These are phyloP conservation scores for Leishmania mexicana DNA, from an alignment of 208 protist genomes.

Conservation along the genomic window DNA sequence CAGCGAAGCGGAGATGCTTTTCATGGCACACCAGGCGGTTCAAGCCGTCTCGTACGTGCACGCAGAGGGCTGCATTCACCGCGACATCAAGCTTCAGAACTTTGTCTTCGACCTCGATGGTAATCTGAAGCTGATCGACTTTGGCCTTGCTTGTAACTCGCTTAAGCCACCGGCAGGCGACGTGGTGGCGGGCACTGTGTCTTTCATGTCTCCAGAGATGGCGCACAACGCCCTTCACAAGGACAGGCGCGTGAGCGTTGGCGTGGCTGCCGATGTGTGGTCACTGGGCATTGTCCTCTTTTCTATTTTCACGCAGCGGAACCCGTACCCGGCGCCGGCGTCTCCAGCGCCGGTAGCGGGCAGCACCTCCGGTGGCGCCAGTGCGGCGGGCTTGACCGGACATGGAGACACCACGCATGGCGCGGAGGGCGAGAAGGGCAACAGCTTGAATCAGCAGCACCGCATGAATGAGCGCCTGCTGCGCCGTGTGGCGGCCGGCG, in stretches of 20 bases:
- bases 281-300: constrained; percentile 90
- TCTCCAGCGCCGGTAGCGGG: constrained; percentile 9
- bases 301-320: constrained; percentile 89
- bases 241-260: constrained; percentile 81
- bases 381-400: not conserved
- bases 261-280: constrained; percentile 84
- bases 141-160: constrained; percentile 80
- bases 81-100: constrained; percentile 93
- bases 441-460: constrained; percentile 28
- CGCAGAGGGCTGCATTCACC: constrained; percentile 85
- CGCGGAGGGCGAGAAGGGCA: not conserved
- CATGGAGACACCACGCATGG: not conserved
- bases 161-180: constrained; percentile 80
- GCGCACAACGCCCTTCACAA: constrained; percentile 88
- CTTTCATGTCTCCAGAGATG: constrained; percentile 95
- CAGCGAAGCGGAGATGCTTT: constrained; percentile 87
- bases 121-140: constrained; percentile 92
- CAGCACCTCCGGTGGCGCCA: not conserved
- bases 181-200: constrained; percentile 88
- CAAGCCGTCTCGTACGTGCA: constrained; percentile 92
- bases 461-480: constrained; percentile 65
- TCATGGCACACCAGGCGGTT: constrained; percentile 89
- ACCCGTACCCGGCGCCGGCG: constrained; percentile 58
- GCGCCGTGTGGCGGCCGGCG: constrained; percentile 62
- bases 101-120: constrained; percentile 91